phyloP scores from a whole-genome alignment of 139 green algal species.

The Tetradesmus obliquus region DNA sequence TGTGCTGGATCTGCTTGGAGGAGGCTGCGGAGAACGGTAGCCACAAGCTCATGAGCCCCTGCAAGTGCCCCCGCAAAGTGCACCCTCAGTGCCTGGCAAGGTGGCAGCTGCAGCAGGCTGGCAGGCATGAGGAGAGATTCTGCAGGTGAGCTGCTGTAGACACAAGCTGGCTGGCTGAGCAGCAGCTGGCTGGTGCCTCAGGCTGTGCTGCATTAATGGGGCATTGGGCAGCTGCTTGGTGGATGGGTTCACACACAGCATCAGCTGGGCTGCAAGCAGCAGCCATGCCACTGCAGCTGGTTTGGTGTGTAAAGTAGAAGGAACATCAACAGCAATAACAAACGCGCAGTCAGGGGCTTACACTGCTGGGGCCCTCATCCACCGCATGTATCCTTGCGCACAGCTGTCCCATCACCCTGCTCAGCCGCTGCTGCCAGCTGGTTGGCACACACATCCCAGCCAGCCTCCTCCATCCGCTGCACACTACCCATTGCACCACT shows the following conservation, averaged over 20 bases:
- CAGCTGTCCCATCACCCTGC: neutral
- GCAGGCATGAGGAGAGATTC: constrained; percentile 67
- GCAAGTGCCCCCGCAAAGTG: constrained; percentile 70
- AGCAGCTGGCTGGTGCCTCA: too few relatives aligned
- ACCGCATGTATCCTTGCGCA: neutral
- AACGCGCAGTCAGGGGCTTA: too few relatives aligned
- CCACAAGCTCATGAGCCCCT: constrained; percentile 57
- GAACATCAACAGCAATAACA: too few relatives aligned
- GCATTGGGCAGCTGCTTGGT: neutral
- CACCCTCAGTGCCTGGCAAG: constrained; percentile 69
- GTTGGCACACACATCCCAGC: neutral
- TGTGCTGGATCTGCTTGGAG: constrained; percentile 80
- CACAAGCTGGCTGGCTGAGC: too few relatives aligned
- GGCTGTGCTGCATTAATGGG: neutral
- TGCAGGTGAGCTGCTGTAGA: constrained; percentile 58
- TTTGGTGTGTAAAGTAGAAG: too few relatives aligned
- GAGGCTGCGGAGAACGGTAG: constrained; percentile 47
- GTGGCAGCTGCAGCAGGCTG: constrained; percentile 77
- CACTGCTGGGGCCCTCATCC: neutral
- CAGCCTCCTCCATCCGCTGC: too few relatives aligned
- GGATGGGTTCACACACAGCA: neutral
- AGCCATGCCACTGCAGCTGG: neutral
- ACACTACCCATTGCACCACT: neutral
- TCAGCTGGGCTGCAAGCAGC: neutral
- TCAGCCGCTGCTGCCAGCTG: too few relatives aligned